Conservation (phyloP, 202 grass and related monocot species). For the Zoysia matrella region DNA sequence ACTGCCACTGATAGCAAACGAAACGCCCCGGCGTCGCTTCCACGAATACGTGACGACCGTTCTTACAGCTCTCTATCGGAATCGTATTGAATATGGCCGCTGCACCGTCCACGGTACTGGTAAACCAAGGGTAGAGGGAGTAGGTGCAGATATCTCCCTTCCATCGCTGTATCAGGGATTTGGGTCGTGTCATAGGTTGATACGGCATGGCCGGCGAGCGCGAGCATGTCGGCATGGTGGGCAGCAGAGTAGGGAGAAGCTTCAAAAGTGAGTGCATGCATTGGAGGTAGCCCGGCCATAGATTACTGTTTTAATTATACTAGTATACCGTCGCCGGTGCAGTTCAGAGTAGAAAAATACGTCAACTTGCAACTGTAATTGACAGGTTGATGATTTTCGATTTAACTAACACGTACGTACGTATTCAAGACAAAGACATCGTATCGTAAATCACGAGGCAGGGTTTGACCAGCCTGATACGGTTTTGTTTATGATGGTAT, state of each 20-base stretch:
- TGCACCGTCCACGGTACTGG: constrained; percentile 43
- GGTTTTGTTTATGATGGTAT: neutral
- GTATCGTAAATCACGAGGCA: neutral
- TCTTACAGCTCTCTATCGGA: neutral
- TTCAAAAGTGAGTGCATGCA: neutral
- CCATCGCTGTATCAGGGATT: constrained; percentile 17
- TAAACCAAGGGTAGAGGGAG: constrained; percentile 25
- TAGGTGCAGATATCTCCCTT: neutral
- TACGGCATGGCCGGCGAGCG: neutral
- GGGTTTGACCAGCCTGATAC: constrained; percentile 1
- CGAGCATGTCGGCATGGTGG: neutral
- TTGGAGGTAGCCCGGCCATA: no score
- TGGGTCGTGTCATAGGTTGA: neutral
- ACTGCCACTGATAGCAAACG: neutral
- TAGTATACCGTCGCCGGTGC: neutral
- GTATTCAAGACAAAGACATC: constrained; percentile 1
- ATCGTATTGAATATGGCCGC: constrained; percentile 31
- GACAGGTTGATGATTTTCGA: neutral
- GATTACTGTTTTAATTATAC: neutral
- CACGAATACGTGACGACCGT: neutral
- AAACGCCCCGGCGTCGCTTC: neutral
- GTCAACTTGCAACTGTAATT: neutral
- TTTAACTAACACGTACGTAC: constrained; percentile 10
- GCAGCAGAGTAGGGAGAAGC: neutral
- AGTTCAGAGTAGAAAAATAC: neutral